These are phyloP conservation scores for Dimargaris xerosporica DNA, from an alignment of 192 early-diverging fungal species.

Conservation along the genomic window DNA sequence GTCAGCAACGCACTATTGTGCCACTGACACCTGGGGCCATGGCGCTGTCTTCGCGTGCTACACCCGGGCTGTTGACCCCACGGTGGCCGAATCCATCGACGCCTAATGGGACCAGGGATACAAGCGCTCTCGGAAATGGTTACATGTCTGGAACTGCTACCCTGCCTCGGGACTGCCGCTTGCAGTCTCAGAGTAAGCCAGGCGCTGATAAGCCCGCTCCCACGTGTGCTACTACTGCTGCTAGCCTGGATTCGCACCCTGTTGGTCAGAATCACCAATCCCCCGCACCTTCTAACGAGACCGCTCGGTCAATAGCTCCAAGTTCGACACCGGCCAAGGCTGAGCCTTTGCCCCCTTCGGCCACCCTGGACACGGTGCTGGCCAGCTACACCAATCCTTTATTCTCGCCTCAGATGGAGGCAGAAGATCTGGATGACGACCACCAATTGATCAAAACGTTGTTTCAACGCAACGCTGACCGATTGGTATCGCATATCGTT, in stretches of 20 bases:
- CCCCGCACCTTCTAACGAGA: background rate
- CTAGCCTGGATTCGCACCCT: constrained; percentile 4
- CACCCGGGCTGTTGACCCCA: background rate
- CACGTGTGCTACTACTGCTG: background rate
- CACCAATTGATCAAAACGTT: background rate
- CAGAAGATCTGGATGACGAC: constrained; percentile 8
- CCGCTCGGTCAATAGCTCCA: background rate
- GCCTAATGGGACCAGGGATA: no score
- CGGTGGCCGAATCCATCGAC: constrained; percentile 3
- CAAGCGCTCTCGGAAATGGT: no score
- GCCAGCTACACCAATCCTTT: constrained; percentile 21
- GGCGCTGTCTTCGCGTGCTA: background rate
- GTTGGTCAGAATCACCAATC: background rate
- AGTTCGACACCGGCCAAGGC: constrained; percentile 15
- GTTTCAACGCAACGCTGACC: constrained; percentile 10
- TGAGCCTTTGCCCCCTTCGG: constrained; percentile 12
- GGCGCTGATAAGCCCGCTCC: constrained; percentile 10
- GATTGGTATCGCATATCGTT: background rate
- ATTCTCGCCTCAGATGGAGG: constrained; percentile 20
- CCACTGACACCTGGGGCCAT: constrained; percentile 14
- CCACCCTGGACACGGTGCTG: constrained; percentile 16
- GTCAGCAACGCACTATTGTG: constrained; percentile 10
- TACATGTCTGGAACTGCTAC: no score
- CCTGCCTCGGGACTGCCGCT: constrained; percentile 10
- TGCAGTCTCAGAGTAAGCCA: constrained; percentile 5